Conservation (phyloP, 2,329 filamentous ascomycete genomes). For the Neonectria faginata region DNA sequence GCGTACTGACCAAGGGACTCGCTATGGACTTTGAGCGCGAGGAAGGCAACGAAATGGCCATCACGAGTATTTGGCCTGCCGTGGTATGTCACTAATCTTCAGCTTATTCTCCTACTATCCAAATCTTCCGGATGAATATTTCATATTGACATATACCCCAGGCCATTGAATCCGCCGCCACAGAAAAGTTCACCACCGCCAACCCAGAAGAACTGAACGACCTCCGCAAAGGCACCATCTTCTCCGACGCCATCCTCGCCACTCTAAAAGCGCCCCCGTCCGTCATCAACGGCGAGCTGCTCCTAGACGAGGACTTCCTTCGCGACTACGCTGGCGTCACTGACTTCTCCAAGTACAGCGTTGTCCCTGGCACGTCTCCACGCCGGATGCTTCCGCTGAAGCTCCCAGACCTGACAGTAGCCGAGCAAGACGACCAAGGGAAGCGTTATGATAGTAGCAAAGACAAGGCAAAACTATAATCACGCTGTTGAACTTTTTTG, state of each 20-base stretch:
- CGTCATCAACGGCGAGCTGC: slow-evolving; percentile 76
- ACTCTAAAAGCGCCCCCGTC: slow-evolving; percentile 72
- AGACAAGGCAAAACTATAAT: slow-evolving; percentile 53
- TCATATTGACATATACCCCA: slow-evolving; percentile 26
- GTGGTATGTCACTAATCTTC: slow-evolving; percentile 61
- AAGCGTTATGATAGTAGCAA: slow-evolving; percentile 74
- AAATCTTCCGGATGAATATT: background rate
- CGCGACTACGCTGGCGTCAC: slow-evolving; percentile 70
- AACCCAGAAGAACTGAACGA: slow-evolving; percentile 64
- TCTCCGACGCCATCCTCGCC: slow-evolving; percentile 81
- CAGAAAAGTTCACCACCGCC: slow-evolving; percentile 61
- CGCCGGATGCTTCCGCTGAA: slow-evolving; percentile 81
- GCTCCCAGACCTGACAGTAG: slow-evolving; percentile 77
- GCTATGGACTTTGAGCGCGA: slow-evolving; percentile 84
- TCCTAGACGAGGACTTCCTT: slow-evolving; percentile 86
- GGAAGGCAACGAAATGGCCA: slow-evolving; percentile 74
- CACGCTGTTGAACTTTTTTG: slow-evolving; percentile 13
- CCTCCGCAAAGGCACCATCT: slow-evolving; percentile 78
- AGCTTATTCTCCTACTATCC: background rate
- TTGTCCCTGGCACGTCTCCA: slow-evolving; percentile 73
- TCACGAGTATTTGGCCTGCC: slow-evolving; percentile 87
- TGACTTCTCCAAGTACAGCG: slow-evolving; percentile 79
- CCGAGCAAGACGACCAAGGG: slow-evolving; percentile 85
- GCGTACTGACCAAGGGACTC: slow-evolving; percentile 81
- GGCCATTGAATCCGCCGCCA: slow-evolving; percentile 82